phyloP scores from a whole-genome alignment of 2,329 filamentous ascomycete species.

The Apiospora malaysiana region DNA sequence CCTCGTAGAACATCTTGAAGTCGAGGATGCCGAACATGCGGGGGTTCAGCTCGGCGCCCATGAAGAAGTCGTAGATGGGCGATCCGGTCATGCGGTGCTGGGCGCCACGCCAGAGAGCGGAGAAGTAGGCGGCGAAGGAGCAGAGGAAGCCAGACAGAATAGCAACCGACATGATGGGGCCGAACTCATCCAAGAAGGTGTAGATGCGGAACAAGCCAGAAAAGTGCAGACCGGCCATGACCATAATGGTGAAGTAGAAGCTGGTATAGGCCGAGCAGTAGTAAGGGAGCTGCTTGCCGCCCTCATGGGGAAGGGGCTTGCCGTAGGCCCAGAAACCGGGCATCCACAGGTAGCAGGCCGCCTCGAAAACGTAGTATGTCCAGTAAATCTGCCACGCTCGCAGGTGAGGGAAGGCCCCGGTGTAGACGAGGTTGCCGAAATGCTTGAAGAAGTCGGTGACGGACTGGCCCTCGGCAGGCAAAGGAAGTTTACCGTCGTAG shows the following conservation, averaged over 20 bases:
- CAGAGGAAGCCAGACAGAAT: conserved; percentile 90
- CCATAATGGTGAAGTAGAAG: conserved; percentile 83
- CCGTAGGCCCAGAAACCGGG: conserved; percentile 89
- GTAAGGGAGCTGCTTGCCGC: conserved; percentile 87
- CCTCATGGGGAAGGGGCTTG: conserved; percentile 82
- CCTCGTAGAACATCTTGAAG: conserved; percentile 97
- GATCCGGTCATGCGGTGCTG: conserved; percentile 93
- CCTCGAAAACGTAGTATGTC: conserved; percentile 88
- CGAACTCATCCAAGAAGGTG: conserved; percentile 93
- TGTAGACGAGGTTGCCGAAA: conserved; percentile 75
- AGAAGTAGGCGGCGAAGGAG: conserved; percentile 83
- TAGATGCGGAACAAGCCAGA: conserved; percentile 87
- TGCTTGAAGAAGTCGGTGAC: conserved; percentile 74
- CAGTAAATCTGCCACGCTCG: conserved; percentile 95
- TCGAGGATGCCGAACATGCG: conserved; percentile 86
- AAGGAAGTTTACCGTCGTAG: conserved; percentile 84
- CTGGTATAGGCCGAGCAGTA: conserved; percentile 91
- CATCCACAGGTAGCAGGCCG: conserved; percentile 79
- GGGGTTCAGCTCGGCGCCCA: conserved; percentile 89
- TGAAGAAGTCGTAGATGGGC: conserved; percentile 89
- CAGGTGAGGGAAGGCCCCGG: conserved; percentile 80
- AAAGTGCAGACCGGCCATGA: conserved; percentile 76
- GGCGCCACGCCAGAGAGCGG: conserved; percentile 78
- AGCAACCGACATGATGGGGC: conserved; percentile 88
- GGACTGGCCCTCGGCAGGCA: conserved; percentile 68